A percentile compares a stretch with the other conserved stretches of the same genome.
These are phyloP conservation scores for Phytophthora hybrid DNA, from an alignment of 352 stramenopile species.

Conservation along the genomic window DNA sequence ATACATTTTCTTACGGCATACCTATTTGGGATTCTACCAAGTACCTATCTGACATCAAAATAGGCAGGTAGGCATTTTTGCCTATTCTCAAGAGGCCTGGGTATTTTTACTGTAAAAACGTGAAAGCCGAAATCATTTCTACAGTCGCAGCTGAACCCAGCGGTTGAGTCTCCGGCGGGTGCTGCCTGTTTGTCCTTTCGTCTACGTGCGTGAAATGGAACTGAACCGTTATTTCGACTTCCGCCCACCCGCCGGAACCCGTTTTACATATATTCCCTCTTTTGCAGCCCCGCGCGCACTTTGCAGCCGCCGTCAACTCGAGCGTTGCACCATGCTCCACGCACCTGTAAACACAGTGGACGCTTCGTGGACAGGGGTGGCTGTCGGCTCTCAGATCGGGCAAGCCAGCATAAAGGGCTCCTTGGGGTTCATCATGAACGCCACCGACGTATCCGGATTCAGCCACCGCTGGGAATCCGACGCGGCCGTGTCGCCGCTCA, in stretches of 20 bases:
- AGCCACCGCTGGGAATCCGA: slow-evolving; percentile 4
- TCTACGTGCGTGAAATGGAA: neutral
- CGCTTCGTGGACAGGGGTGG: neutral
- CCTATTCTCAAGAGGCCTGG: too few relatives aligned
- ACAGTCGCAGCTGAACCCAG: slow-evolving; percentile 5
- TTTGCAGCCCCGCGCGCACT: neutral
- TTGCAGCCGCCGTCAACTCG: neutral
- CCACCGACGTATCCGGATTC: slow-evolving; percentile 6
- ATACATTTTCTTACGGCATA: too few relatives aligned
- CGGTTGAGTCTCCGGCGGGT: neutral
- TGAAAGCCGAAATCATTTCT: slow-evolving; percentile 12
- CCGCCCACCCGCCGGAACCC: neutral
- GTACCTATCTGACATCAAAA: too few relatives aligned
- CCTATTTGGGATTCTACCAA: too few relatives aligned
- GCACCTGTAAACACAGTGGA: slow-evolving; percentile 7
- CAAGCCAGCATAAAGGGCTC: slow-evolving; percentile 9
- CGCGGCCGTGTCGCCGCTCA: neutral
- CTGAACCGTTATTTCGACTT: slow-evolving; percentile 7
- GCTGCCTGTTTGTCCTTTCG: neutral
- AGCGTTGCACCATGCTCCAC: slow-evolving; percentile 2
- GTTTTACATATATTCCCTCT: neutral
- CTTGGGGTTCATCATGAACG: slow-evolving; percentile 29
- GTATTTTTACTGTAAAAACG: neutral
- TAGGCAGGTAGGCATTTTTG: too few relatives aligned
- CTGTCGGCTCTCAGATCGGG: neutral